Evolutionary conservation across 106 monocot species (phyloP), one percentile per base, ranked within the genome.

Genomic region (Narthecium ossifragum): DNA sequence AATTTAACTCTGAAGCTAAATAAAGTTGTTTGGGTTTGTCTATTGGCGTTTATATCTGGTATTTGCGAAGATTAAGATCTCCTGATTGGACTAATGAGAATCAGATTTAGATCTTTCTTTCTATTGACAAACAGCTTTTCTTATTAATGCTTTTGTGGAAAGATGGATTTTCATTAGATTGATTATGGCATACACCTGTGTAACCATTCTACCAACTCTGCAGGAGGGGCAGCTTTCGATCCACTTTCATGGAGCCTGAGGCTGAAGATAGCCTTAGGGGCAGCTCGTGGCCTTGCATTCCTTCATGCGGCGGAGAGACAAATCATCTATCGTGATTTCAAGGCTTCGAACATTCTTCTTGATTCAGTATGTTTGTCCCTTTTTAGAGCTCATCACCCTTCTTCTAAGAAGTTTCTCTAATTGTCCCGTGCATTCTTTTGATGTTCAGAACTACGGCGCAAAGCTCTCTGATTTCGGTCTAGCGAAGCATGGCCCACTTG

Each of bases 391-490:
- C 26, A 14, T n/a, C n/a, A 30, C 13, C 37, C 4, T 69, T 26
- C 20, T 46, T n/a, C 17, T 15, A 9, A n/a, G 55, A 5, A 8
- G 5, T 18, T 21, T 6, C 15, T 34, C 27, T 28, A 27, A 25
- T 48, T 37, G 21, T 23, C 27, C 3, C 32, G 33, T 36, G 12
- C 31, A 8, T 55, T 47, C 2, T 10, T 62, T 37, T 39, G 8
- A 13, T 27, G 2, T 38, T 26, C 34, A 85, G 84, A 69, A 76
- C 39, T 85, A 69, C 53, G 65, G 70, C 32, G 69, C 87, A 5
- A 88, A 88, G 59, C 51, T 88, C n/a, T 88, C 87, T 0, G 87
- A 88, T 57, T 88, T 88, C 26, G 87, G 87, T 11, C 53, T 88
- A 46, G 87, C 87, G 3, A 88, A 83, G 37, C 49, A 55, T 26